These are phyloP conservation scores for Xylariaceae sp. DNA, from an alignment of 2,329 filamentous ascomycete species.

Conservation along the genomic window DNA sequence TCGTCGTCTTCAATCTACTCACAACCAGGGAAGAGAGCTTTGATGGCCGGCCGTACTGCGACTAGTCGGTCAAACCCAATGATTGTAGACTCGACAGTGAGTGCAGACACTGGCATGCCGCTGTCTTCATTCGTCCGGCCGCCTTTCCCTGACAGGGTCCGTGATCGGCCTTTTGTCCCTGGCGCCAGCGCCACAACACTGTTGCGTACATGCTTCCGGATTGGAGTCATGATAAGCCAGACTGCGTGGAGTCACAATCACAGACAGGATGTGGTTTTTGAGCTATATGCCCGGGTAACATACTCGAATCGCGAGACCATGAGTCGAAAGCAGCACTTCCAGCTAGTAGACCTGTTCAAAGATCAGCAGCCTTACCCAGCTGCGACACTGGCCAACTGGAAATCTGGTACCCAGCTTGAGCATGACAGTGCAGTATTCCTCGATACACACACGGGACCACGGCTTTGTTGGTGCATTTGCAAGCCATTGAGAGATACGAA, in stretches of 20 bases:
- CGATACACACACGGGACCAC: slow-evolving; percentile 12
- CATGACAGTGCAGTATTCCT: slow-evolving; percentile 26
- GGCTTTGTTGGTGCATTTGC: slow-evolving; percentile 28
- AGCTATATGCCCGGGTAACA: slow-evolving; percentile 60
- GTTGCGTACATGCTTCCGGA: slow-evolving; percentile 59
- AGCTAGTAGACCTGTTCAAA: slow-evolving; percentile 61
- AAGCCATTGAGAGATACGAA: slow-evolving; percentile 24
- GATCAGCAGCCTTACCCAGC: slow-evolving; percentile 48
- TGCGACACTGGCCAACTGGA: slow-evolving; percentile 27
- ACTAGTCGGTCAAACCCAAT: background rate
- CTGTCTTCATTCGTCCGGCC: slow-evolving; percentile 45
- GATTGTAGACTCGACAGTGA: background rate
- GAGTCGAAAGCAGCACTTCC: slow-evolving; percentile 54
- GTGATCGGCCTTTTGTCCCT: slow-evolving; percentile 50
- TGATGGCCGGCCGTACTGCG: background rate
- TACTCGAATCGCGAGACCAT: slow-evolving; percentile 52
- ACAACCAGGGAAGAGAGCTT: background rate
- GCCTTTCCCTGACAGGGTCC: slow-evolving; percentile 45
- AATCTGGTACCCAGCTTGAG: slow-evolving; percentile 23
- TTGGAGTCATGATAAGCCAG: slow-evolving; percentile 55
- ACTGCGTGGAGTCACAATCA: slow-evolving; percentile 32
- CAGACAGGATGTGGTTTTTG: slow-evolving; percentile 46
- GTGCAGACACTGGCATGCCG: slow-evolving; percentile 10
- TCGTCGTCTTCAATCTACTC: slow-evolving; percentile 3
- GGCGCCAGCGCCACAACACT: slow-evolving; percentile 45